Evolutionary conservation across 2,329 filamentous ascomycete species (phyloP).

Genomic region (Apiospora sp.): DNA sequence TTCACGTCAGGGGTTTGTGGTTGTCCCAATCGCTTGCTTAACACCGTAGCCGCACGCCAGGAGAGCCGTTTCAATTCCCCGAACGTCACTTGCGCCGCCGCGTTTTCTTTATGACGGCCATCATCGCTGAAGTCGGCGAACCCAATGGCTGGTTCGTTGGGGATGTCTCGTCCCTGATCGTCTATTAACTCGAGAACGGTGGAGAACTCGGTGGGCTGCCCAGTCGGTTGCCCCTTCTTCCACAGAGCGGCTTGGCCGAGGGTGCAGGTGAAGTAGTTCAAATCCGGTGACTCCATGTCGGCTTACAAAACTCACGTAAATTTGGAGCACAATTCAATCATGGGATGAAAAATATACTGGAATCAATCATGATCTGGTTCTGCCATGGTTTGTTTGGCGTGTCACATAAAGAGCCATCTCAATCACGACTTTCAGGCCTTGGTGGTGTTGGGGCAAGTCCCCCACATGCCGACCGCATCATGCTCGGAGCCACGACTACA

Average conservation of each 20-base stretch:
- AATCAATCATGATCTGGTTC: not conserved
- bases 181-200: constrained; percentile 60
- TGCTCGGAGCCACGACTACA: not conserved
- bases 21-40: constrained; percentile 28
- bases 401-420: not conserved
- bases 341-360: accelerated
- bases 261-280: constrained; percentile 68
- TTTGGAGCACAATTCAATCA: no score
- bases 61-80: constrained; percentile 42
- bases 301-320: not conserved
- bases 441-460: not conserved
- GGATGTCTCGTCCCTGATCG: constrained; percentile 49
- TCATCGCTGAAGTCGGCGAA: constrained; percentile 48
- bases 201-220: constrained; percentile 44
- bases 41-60: constrained; percentile 41
- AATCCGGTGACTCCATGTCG: constrained; percentile 21
- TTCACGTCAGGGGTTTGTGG: constrained; percentile 29
- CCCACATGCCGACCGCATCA: not conserved
- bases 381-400: not conserved
- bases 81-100: constrained; percentile 39
- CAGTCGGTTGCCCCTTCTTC: constrained; percentile 32
- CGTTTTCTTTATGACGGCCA: no score
- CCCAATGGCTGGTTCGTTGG: constrained; percentile 55
- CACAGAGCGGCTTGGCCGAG: constrained; percentile 60
- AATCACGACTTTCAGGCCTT: not conserved